A percentile compares a stretch with the other conserved stretches of the same genome.
These are phyloP conservation scores for Niebla homalea DNA, from an alignment of 495 filamentous ascomycete genomes.

Conservation along the genomic window DNA sequence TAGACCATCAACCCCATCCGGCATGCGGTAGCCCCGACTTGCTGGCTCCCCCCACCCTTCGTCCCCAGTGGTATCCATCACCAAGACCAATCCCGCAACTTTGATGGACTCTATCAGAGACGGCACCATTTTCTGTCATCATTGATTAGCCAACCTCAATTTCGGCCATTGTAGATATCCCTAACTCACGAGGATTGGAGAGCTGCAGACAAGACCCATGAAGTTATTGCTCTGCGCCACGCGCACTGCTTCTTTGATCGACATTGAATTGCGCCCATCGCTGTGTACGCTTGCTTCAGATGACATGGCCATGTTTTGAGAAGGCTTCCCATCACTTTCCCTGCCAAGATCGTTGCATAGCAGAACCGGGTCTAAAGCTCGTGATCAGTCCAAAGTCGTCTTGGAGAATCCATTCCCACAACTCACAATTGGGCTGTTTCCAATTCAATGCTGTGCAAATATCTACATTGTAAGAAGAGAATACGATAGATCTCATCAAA, in stretches of 20 bases:
- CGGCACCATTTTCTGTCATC: constrained; percentile 72
- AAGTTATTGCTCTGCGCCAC: constrained; percentile 94
- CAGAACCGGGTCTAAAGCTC: constrained; percentile 62
- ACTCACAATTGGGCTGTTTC: constrained; percentile 94
- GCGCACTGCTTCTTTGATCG: constrained; percentile 86
- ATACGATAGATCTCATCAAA: constrained; percentile 72
- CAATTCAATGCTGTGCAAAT: constrained; percentile 91
- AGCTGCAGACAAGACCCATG: constrained; percentile 89
- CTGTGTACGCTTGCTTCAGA: constrained; percentile 38
- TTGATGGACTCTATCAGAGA: constrained; percentile 88
- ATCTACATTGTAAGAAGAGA: constrained; percentile 78
- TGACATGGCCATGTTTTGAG: constrained; percentile 28
- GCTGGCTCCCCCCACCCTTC: constrained; percentile 25
- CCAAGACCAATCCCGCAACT: constrained; percentile 79
- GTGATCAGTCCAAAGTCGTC: background rate
- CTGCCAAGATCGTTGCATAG: constrained; percentile 82
- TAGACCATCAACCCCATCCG: constrained; percentile 70
- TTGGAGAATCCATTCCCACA: background rate
- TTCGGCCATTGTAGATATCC: background rate
- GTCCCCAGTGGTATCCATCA: constrained; percentile 67
- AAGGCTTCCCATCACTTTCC: no score
- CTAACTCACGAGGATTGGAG: constrained; percentile 63
- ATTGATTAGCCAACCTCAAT: background rate
- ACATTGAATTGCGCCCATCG: constrained; percentile 58
- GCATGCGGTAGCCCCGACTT: constrained; percentile 36